These are phyloP conservation scores for Calonectria pteridis DNA, from an alignment of 2,329 filamentous ascomycete species.

Conservation along the genomic window DNA sequence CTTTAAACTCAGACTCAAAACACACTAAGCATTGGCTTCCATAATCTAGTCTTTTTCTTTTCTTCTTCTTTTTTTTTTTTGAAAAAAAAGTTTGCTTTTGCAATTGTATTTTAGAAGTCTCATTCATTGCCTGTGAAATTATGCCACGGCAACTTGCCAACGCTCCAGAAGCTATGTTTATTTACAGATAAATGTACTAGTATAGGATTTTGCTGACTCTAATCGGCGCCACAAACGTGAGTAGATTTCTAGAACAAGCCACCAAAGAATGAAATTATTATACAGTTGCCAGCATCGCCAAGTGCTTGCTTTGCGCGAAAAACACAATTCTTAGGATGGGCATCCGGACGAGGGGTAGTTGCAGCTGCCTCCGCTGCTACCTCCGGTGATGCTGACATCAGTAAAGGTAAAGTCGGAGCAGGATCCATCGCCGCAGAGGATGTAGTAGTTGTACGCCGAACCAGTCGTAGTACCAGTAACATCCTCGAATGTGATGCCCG, in stretches of 20 bases:
- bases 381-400: constrained; percentile 61
- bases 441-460: constrained; percentile 58
- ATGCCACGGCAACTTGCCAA: too few species aligned
- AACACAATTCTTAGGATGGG: constrained; percentile 52
- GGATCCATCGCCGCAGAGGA: constrained; percentile 60
- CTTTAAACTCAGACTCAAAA: too few species aligned
- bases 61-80: too few species aligned
- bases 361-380: constrained; percentile 41
- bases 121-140: too few species aligned
- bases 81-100: too few species aligned
- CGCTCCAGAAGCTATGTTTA: neutral
- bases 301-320: neutral
- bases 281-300: neutral
- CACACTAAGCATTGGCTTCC: too few species aligned
- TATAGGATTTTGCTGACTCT: neutral
- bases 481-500: constrained; percentile 55
- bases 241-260: neutral
- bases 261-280: neutral
- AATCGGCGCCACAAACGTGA: neutral
- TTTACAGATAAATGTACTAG: neutral
- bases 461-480: constrained; percentile 50
- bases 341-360: constrained; percentile 29
- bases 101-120: too few species aligned
- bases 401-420: constrained; percentile 64
- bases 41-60: too few species aligned